Conservation (phyloP, 129 eudicot genomes). For the Artemisia annua region DNA sequence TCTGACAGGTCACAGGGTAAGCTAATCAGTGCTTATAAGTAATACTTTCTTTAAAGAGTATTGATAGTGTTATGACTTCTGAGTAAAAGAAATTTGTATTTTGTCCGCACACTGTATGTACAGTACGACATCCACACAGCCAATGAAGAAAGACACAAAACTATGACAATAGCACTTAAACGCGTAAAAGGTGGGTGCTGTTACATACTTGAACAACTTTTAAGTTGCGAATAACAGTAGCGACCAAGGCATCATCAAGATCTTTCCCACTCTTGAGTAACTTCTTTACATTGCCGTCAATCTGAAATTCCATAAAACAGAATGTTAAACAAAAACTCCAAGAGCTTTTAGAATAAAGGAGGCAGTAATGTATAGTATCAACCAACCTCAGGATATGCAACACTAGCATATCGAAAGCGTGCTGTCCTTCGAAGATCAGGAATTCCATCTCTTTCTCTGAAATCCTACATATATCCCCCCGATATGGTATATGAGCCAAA, state of each 20-base stretch:
- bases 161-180: background rate
- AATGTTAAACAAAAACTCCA: conserved; percentile 3
- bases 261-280: conserved; percentile 66
- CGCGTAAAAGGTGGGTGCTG: background rate
- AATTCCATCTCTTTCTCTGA: conserved; percentile 89
- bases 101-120: conserved; percentile 13
- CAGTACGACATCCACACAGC: conserved; percentile 14
- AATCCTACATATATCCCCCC: conserved; percentile 54
- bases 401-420: conserved; percentile 81
- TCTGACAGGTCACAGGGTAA: conserved; percentile 22
- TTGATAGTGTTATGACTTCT: background rate
- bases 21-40: conserved; percentile 6
- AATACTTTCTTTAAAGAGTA: background rate
- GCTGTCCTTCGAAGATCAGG: conserved; percentile 95
- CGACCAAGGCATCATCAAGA: conserved; percentile 71
- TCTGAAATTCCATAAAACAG: conserved; percentile 45
- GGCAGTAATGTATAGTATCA: background rate
- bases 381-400: conserved; percentile 76
- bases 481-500: conserved; percentile 25
- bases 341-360: background rate
- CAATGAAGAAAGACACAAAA: conserved; percentile 20
- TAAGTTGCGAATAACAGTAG: conserved; percentile 77
- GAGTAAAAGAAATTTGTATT: background rate
- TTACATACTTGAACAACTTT: conserved; percentile 79
- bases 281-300: conserved; percentile 57